phyloP scores from a whole-genome alignment of 345 rosid genomes.

The Tarenaya hassleriana region DNA sequence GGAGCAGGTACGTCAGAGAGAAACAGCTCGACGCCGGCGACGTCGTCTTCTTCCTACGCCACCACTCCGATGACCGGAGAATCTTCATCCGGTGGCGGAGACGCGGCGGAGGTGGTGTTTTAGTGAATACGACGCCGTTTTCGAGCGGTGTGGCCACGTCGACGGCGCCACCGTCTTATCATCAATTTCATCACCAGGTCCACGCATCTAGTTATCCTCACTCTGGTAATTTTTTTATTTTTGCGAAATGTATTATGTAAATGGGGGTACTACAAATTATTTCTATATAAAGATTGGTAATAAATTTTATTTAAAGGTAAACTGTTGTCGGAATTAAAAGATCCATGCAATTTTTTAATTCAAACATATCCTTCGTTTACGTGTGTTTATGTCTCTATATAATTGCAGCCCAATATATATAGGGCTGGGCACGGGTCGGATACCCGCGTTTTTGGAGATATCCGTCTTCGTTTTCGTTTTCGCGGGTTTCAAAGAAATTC shows the following conservation, averaged over 20 bases:
- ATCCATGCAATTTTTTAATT: too few relatives aligned
- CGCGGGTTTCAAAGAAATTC: too few relatives aligned
- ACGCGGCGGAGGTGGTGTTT: slow-evolving; percentile 19
- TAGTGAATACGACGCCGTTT: slow-evolving; percentile 17
- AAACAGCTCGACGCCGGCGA: slow-evolving; percentile 79
- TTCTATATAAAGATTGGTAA: too few relatives aligned
- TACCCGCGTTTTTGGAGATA: too few relatives aligned
- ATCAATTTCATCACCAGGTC: slow-evolving; percentile 21
- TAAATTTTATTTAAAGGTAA: too few relatives aligned
- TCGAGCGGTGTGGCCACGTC: slow-evolving; percentile 21
- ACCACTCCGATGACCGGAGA: slow-evolving; percentile 39
- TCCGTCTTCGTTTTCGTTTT: too few relatives aligned
- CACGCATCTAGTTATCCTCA: slow-evolving; percentile 43
- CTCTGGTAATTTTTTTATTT: slow-evolving; percentile 42
- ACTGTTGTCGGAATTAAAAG: too few relatives aligned
- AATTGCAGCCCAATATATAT: too few relatives aligned
- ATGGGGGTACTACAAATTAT: too few relatives aligned
- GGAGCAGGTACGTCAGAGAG: slow-evolving; percentile 87
- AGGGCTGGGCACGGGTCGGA: too few relatives aligned
- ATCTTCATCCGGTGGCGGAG: slow-evolving; percentile 73
- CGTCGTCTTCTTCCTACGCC: slow-evolving; percentile 56
- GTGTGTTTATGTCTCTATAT: too few relatives aligned
- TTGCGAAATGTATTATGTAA: not conserved
- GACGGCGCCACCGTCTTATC: slow-evolving; percentile 29
- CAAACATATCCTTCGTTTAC: too few relatives aligned